Conservation (phyloP, 305 asterid genomes). For the Fraxinus platypoda region DNA sequence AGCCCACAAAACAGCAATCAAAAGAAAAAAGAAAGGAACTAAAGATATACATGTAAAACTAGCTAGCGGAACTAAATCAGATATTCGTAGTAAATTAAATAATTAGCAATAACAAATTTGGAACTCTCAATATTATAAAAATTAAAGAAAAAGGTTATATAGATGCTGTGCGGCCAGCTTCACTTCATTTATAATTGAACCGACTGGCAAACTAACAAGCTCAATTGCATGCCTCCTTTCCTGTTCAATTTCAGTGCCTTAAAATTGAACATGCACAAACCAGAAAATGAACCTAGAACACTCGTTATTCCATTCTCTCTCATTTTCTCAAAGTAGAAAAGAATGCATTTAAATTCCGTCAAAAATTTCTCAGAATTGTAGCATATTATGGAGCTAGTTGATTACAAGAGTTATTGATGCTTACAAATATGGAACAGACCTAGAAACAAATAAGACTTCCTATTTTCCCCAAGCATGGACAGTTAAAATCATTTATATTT, state of each 20-base stretch:
- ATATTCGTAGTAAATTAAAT: not conserved
- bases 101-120: not conserved
- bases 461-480: not conserved
- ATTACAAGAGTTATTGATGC: not conserved
- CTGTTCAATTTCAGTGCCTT: not conserved
- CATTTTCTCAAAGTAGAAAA: not conserved
- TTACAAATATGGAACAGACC: not conserved
- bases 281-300: not conserved
- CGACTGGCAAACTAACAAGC: not conserved
- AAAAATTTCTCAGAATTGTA: not conserved
- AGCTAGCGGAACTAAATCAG: not conserved
- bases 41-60: not conserved
- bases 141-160: not conserved
- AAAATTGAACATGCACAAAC: not conserved
- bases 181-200: not conserved
- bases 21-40: not conserved
- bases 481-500: not conserved
- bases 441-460: not conserved
- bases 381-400: not conserved
- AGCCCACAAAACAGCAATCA: not conserved
- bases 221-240: not conserved
- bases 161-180: not conserved
- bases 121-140: not conserved
- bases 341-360: not conserved
- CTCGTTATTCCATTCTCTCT: not conserved